phyloP scores from a whole-genome alignment of 2,329 filamentous ascomycete species.

The Aaosphaeria arxii region DNA sequence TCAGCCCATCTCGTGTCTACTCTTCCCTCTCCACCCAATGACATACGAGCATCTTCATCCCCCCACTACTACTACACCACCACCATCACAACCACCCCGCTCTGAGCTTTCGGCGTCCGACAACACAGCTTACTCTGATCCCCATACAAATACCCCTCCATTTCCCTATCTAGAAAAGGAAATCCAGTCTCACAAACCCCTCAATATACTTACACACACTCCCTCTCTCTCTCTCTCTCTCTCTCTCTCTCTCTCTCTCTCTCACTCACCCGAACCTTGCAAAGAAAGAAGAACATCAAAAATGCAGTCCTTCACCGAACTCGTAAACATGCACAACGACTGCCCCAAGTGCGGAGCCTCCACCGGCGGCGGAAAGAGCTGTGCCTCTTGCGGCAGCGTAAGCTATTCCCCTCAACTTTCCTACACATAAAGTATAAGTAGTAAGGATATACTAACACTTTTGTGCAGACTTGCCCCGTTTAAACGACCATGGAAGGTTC shows the following conservation, averaged over 20 bases:
- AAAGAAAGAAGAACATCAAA: slow-evolving; percentile 2
- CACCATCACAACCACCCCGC: slow-evolving; percentile 1
- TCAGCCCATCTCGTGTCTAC: too few species aligned
- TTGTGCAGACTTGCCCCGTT: slow-evolving; percentile 2
- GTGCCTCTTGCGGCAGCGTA: slow-evolving; percentile 38
- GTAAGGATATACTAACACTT: not conserved
- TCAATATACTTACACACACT: too few species aligned
- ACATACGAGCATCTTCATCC: slow-evolving; percentile 37
- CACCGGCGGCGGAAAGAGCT: slow-evolving; percentile 34
- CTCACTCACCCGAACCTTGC: too few species aligned
- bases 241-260: too few species aligned
- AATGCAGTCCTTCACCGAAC: slow-evolving; percentile 24
- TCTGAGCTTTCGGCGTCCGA: too few species aligned
- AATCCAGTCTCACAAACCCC: too few species aligned
- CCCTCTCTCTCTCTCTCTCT: too few species aligned
- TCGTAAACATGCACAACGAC: slow-evolving; percentile 29
- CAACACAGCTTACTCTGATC: not conserved
- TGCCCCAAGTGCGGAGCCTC: slow-evolving; percentile 40
- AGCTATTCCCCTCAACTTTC: slow-evolving; percentile 7
- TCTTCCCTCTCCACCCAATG: not conserved
- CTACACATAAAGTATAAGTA: not conserved
- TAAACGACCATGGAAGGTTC: not conserved
- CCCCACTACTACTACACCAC: slow-evolving; percentile 13
- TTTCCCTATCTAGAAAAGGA: not conserved
- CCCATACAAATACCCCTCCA: not conserved